Evolutionary conservation across 768 basidiomycete genomes (phyloP).

Genomic region (Floccularia luteovirens): DNA sequence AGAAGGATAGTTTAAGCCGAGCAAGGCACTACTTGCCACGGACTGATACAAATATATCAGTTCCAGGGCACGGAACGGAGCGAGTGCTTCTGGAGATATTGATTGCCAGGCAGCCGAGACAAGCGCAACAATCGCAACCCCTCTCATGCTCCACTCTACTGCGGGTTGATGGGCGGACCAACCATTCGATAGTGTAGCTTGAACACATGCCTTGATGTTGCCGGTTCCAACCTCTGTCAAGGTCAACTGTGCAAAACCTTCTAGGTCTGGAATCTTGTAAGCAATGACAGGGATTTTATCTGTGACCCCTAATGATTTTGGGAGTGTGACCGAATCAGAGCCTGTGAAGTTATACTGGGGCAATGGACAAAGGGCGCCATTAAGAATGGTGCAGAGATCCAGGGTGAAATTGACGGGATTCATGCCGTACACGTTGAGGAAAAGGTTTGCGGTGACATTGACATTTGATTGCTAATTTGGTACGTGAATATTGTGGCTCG

Average conservation of each 20-base stretch:
- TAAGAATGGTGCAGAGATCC: slow-evolving; percentile 73
- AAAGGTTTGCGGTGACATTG: slow-evolving; percentile 75
- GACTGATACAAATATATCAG: slow-evolving; percentile 79
- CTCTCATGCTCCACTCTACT: slow-evolving; percentile 75
- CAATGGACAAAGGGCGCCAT: slow-evolving; percentile 76
- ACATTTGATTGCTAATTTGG: slow-evolving; percentile 57
- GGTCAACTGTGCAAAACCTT: slow-evolving; percentile 79
- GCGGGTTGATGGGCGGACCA: slow-evolving; percentile 69
- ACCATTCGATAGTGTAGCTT: slow-evolving; percentile 89
- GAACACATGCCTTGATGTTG: slow-evolving; percentile 79
- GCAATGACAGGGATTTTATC: slow-evolving; percentile 69
- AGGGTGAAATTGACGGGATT: slow-evolving; percentile 78
- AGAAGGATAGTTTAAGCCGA: slow-evolving; percentile 83
- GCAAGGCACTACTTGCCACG: slow-evolving; percentile 71
- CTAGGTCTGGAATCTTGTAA: slow-evolving; percentile 84
- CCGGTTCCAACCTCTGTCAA: slow-evolving; percentile 65
- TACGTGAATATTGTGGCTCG: slow-evolving; percentile 9
- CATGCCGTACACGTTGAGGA: slow-evolving; percentile 85
- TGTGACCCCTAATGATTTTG: slow-evolving; percentile 47
- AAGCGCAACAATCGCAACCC: slow-evolving; percentile 52
- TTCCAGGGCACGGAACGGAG: slow-evolving; percentile 76
- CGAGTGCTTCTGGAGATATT: slow-evolving; percentile 42
- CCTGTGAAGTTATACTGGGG: slow-evolving; percentile 88
- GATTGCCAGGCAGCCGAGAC: slow-evolving; percentile 62
- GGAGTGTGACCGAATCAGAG: slow-evolving; percentile 59